A percentile compares a stretch with the other conserved stretches of the same genome.
Evolutionary conservation across 495 filamentous ascomycete species (phyloP).

Genomic region (Penicillium silybi): DNA sequence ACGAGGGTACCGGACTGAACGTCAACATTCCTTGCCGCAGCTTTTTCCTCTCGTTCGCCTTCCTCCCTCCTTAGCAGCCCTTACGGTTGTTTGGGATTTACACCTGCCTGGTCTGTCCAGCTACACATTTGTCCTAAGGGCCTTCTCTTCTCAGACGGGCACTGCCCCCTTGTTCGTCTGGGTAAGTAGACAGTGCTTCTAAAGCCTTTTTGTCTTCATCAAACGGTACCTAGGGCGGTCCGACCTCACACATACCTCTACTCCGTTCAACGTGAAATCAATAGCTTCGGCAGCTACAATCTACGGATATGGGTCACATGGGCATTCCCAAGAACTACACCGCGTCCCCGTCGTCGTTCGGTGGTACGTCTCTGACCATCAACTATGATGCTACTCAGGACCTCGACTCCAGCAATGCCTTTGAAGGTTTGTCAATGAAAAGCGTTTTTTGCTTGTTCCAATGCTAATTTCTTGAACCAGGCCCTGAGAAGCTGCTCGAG

Average conservation of each 20-base stretch:
- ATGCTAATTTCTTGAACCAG: conserved; percentile 35
- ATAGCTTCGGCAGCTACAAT: conserved; percentile 23
- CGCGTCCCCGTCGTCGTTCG: conserved; percentile 69
- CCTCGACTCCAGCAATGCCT: conserved; percentile 93
- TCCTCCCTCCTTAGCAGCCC: conserved; percentile 82
- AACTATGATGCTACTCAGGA: conserved; percentile 93
- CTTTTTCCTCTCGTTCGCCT: conserved; percentile 71
- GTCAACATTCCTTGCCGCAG: conserved; percentile 85
- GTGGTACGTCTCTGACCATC: conserved; percentile 85
- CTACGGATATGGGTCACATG: conserved; percentile 74
- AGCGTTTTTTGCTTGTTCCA: not conserved
- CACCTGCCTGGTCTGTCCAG: conserved; percentile 58
- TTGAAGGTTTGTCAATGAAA: conserved; percentile 65
- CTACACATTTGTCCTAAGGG: conserved; percentile 62
- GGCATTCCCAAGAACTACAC: conserved; percentile 76
- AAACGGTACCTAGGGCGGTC: conserved; percentile 21
- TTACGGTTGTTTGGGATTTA: conserved; percentile 36
- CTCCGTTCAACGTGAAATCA: conserved; percentile 9
- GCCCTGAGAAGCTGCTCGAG: conserved; percentile 96
- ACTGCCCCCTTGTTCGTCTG: conserved; percentile 83
- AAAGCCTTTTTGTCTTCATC: conserved; percentile 36
- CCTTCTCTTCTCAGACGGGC: conserved; percentile 92
- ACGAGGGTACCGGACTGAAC: conserved; percentile 59
- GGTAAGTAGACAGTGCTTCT: conserved; percentile 66
- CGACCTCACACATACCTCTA: conserved; percentile 23